Evolutionary conservation across 257 asterid genomes (phyloP).

Genomic region (Prunella vulgaris): DNA sequence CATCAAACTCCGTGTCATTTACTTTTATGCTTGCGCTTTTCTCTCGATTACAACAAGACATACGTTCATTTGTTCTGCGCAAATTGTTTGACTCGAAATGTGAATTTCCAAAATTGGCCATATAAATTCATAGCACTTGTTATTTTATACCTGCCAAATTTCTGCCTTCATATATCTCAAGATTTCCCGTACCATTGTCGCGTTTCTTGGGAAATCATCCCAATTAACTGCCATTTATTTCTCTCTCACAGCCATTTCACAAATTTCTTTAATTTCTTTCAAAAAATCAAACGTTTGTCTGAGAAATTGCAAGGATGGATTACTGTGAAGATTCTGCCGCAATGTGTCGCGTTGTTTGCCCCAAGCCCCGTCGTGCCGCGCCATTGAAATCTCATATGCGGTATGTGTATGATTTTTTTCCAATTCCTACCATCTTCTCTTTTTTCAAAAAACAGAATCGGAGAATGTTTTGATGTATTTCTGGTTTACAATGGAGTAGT

Average conservation of each 20-base stretch:
- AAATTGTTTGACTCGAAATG: not conserved
- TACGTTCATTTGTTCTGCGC: too few species aligned
- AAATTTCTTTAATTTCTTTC: not conserved
- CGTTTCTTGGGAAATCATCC: conserved; percentile 20
- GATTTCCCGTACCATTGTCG: not conserved
- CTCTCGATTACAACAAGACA: too few species aligned
- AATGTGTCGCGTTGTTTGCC: conserved; percentile 39
- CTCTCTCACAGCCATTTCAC: conserved; percentile 16
- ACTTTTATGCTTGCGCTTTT: too few species aligned
- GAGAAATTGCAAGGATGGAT: conserved; percentile 19
- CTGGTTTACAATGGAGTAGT: conserved; percentile 16
- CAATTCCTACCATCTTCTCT: not conserved
- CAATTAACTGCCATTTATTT: not conserved
- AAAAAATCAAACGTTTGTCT: not conserved
- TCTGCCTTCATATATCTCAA: not conserved
- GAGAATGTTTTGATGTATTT: not conserved
- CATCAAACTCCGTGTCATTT: too few species aligned
- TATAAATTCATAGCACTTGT: not conserved
- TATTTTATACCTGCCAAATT: not conserved
- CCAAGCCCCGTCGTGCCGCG: conserved; percentile 41
- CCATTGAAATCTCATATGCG: conserved; percentile 26
- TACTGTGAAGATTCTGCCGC: conserved; percentile 25
- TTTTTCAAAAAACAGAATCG: not conserved
- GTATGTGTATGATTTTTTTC: not conserved
- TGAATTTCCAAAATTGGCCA: not conserved